Conservation (phyloP, 495 filamentous ascomycete genomes). For the Copromyces sp. region DNA sequence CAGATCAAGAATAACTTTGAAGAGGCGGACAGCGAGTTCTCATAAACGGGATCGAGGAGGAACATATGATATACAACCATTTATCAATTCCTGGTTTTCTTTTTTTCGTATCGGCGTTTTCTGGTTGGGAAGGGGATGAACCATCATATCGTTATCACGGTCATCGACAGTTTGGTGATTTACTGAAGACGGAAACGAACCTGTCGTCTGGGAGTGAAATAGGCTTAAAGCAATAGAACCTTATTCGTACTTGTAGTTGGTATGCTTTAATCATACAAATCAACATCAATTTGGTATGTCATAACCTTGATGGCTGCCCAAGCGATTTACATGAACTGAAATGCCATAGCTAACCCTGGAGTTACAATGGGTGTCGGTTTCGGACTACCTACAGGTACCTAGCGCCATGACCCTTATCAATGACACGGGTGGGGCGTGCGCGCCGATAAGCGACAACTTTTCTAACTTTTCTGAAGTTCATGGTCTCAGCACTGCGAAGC, state of each 20-base stretch:
- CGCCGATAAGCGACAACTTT: constrained; percentile 23
- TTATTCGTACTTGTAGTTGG: not conserved
- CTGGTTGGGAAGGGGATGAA: not conserved
- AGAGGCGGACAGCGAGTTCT: constrained; percentile 53
- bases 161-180: not conserved
- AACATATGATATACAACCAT: not conserved
- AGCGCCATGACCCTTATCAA: constrained; percentile 16
- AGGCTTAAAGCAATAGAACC: not conserved
- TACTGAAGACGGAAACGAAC: not conserved
- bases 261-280: not conserved
- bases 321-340: not conserved
- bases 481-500: constrained; percentile 10
- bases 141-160: not conserved
- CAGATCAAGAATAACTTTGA: constrained; percentile 75
- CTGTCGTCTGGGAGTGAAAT: not conserved
- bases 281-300: not conserved
- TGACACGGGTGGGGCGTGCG: constrained; percentile 8
- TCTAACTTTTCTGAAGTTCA: constrained; percentile 17
- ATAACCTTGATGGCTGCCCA: not conserved
- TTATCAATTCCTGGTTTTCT: not conserved
- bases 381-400: not conserved
- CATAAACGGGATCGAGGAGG: constrained; percentile 14
- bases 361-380: not conserved
- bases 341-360: not conserved
- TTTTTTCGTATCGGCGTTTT: constrained; percentile 13